Percentiles rank a stretch among this genome's conserved stretches.
phyloP scores from a whole-genome alignment of 176 grass and related monocot species.

The Elymus sibiricus region DNA sequence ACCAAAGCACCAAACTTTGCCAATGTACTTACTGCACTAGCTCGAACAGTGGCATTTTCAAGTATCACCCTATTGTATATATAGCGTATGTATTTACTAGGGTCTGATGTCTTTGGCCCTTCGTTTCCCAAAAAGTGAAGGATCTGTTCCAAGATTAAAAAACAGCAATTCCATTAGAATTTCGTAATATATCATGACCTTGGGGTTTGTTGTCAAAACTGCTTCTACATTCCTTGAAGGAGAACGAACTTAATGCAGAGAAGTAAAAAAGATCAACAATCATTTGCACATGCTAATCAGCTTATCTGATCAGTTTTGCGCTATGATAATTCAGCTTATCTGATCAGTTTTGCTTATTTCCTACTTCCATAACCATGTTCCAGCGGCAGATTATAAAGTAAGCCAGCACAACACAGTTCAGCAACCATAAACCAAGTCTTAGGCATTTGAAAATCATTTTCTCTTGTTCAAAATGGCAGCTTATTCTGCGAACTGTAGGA shows the following conservation, averaged over 20 bases:
- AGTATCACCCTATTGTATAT: constrained; percentile 99
- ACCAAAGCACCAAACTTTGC: constrained; percentile 92
- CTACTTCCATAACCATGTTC: neutral
- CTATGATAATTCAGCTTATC: neutral
- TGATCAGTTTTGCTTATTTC: neutral
- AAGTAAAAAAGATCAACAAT: neutral
- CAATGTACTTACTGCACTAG: constrained; percentile 95
- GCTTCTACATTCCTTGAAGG: neutral
- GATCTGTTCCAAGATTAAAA: constrained; percentile 48
- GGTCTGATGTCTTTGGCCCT: constrained; percentile 94
- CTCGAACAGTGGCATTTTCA: constrained; percentile 99
- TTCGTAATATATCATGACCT: neutral
- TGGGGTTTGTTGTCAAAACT: neutral
- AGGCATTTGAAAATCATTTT: neutral
- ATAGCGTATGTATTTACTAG: constrained; percentile 98
- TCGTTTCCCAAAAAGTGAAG: constrained; percentile 99
- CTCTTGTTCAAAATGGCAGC: neutral
- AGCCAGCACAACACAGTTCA: neutral
- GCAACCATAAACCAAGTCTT: neutral
- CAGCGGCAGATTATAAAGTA: neutral
- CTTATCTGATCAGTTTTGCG: neutral
- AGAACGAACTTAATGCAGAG: neutral
- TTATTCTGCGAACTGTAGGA: neutral
- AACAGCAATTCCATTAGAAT: constrained; percentile 20
- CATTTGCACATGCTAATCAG: neutral